Conservation (phyloP, 176 grass and related monocot genomes). For the Tillandsia leiboldiana region DNA sequence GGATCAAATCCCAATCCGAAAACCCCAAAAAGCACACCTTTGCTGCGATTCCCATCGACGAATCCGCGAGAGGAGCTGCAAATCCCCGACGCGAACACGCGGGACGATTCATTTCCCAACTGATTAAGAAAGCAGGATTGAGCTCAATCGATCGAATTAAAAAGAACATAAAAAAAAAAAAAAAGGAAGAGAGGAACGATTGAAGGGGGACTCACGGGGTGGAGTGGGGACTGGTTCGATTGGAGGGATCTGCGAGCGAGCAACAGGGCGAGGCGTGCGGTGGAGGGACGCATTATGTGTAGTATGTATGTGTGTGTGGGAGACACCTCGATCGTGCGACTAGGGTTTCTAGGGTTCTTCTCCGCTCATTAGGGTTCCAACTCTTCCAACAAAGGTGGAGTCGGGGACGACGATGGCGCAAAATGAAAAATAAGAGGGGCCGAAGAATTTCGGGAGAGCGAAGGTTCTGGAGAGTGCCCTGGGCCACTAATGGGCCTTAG, state of each 20-base stretch:
- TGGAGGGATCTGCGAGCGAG: constrained; percentile 19
- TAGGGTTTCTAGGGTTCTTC: background rate
- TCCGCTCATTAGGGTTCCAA: too few relatives aligned
- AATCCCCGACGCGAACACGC: constrained; percentile 25
- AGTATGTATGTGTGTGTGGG: too few relatives aligned
- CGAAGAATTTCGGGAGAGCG: too few relatives aligned
- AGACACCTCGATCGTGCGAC: background rate
- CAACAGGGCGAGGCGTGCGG: constrained; percentile 17
- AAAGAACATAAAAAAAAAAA: background rate
- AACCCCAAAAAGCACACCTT: constrained; percentile 13
- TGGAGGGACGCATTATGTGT: constrained; percentile 23
- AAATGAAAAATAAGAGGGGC: too few relatives aligned
- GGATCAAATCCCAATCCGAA: background rate
- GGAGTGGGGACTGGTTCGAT: constrained; percentile 19
- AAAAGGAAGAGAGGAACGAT: background rate
- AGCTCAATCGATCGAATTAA: background rate
- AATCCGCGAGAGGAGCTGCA: constrained; percentile 26
- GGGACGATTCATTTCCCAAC: constrained; percentile 8
- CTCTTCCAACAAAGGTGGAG: too few relatives aligned
- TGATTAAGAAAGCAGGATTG: constrained; percentile 1
- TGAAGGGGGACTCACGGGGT: constrained; percentile 6
- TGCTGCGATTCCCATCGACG: constrained; percentile 5
- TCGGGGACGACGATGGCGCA: too few relatives aligned
- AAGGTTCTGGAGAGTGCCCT: too few relatives aligned
- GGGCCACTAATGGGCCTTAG: too few relatives aligned